These are phyloP conservation scores for Myxozyma kluyveri DNA, from an alignment of 805 yeast species.

Conservation along the genomic window DNA sequence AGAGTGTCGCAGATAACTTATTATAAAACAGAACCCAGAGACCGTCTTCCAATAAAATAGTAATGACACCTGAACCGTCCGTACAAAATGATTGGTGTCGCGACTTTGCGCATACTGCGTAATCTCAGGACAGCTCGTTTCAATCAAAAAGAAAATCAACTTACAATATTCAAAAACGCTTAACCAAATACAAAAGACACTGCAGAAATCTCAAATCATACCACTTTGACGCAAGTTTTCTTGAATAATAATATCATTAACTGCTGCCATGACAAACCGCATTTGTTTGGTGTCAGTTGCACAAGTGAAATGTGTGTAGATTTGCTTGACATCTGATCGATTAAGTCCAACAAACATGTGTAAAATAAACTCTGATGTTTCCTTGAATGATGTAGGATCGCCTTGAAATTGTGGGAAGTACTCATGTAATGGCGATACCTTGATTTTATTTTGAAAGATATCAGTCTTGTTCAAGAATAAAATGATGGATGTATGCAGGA, in stretches of 20 bases:
- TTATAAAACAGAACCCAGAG: too few species aligned
- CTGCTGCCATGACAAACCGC: slow-evolving; percentile 88
- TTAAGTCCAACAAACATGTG: slow-evolving; percentile 62
- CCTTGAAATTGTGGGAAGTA: slow-evolving; percentile 71
- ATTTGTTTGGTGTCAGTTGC: slow-evolving; percentile 90
- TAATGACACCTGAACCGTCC: too few species aligned
- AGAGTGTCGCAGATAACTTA: too few species aligned
- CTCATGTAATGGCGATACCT: slow-evolving; percentile 53
- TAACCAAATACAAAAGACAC: not conserved
- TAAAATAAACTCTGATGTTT: slow-evolving; percentile 71
- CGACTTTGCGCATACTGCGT: too few species aligned
- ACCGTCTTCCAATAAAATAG: too few species aligned
- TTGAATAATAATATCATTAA: slow-evolving; percentile 85
- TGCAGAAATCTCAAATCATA: slow-evolving; percentile 12
- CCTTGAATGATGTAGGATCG: slow-evolving; percentile 44
- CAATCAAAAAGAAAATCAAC: not conserved
- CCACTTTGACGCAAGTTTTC: slow-evolving; percentile 64
- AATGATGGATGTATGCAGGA: slow-evolving; percentile 79
- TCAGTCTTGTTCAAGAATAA: slow-evolving; percentile 88
- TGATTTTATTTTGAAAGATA: slow-evolving; percentile 68
- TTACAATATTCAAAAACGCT: not conserved
- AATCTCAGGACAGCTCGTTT: not conserved
- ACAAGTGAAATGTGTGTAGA: slow-evolving; percentile 89
- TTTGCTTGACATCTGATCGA: slow-evolving; percentile 60
- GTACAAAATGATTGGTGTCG: too few species aligned